Percentiles rank a stretch among this genome's conserved stretches.
These are phyloP conservation scores for Edaphochlamys debaryana DNA, from an alignment of 139 green algal species.

Conservation along the genomic window DNA sequence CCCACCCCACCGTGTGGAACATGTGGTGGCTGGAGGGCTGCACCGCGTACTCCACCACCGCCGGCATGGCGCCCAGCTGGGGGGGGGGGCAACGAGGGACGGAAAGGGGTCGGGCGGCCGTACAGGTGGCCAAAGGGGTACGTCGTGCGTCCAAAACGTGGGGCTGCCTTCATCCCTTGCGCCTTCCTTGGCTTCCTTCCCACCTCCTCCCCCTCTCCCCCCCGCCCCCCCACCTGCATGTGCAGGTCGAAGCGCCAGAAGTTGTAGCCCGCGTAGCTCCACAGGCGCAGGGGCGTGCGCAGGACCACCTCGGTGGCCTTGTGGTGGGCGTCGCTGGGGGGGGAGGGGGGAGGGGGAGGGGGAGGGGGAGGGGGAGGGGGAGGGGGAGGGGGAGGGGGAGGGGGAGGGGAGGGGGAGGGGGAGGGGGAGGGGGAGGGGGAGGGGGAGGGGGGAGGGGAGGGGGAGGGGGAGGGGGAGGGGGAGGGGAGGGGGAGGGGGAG, in stretches of 20 bases:
- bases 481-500: background rate
- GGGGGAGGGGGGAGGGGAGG: background rate
- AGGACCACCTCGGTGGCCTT: background rate
- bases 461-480: background rate
- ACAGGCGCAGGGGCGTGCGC: background rate
- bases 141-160: too few relatives aligned
- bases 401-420: too few relatives aligned
- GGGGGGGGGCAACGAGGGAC: too few relatives aligned
- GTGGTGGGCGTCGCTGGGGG: background rate
- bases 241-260: slow-evolving; percentile 38
- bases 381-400: background rate
- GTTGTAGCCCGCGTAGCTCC: slow-evolving; percentile 40
- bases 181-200: too few relatives aligned
- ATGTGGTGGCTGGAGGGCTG: slow-evolving; percentile 20
- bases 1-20: slow-evolving; percentile 15
- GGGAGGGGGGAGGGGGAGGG: background rate
- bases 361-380: background rate
- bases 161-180: too few relatives aligned
- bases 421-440: background rate
- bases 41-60: background rate
- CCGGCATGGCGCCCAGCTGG: background rate
- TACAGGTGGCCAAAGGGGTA: too few relatives aligned
- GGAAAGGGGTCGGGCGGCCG: too few relatives aligned
- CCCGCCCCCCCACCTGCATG: too few relatives aligned
- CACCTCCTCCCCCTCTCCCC: too few relatives aligned